Evolutionary conservation across 1,284 basidiomycete genomes (phyloP), one percentile per base, ranked within the genome.

Genomic region (Cutaneotrichosporon curvatum): DNA sequence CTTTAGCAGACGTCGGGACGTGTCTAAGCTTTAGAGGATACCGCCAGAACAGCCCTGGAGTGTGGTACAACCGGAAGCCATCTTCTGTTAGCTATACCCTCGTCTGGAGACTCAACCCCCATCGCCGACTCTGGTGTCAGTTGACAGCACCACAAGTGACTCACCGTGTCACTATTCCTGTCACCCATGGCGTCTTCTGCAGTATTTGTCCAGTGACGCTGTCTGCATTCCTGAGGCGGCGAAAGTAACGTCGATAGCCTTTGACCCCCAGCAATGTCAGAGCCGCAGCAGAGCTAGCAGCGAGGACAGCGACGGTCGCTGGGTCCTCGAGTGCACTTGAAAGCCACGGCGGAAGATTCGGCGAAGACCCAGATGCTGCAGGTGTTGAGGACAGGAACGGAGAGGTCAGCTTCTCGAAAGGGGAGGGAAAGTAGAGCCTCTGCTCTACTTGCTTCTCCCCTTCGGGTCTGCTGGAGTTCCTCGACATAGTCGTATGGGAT

Each of bases 81-180:
- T 76, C 90, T 32, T 78, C 43, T 14, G 34, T 47, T 25, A 50
- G 37, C 18, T 28, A 20, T n/a, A 11, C 46, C 25, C 3, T 20
- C 9, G 35, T 19, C 16, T 14, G 7, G 34, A 18, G 8, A 15
- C 22, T 70, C 56, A 20, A 72, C 68, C 59, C 50, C 69, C 83
- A 65, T 90, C 87, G 3, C 85, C 85, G 40, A 90, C 87, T 59
- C 87, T 87, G 59, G 23, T 9, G 44, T 49, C 35, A 48, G 43
- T 16, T 6, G 20, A 2, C n/a, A 18, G 19, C 37, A 31, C 12
- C 20, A 56, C 7, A 15, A 12, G 15, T 9, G 21, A 60, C 77
- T 59, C 60, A 85, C 84, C 76, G 81, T 4, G 84, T 85, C 16
- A 88, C 85, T 8, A 79, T 71, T 6, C 86, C 86, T 56, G 78